These are phyloP conservation scores for Wickerhamomyces chaumierensis DNA, from an alignment of 805 yeast species.

Conservation along the genomic window DNA sequence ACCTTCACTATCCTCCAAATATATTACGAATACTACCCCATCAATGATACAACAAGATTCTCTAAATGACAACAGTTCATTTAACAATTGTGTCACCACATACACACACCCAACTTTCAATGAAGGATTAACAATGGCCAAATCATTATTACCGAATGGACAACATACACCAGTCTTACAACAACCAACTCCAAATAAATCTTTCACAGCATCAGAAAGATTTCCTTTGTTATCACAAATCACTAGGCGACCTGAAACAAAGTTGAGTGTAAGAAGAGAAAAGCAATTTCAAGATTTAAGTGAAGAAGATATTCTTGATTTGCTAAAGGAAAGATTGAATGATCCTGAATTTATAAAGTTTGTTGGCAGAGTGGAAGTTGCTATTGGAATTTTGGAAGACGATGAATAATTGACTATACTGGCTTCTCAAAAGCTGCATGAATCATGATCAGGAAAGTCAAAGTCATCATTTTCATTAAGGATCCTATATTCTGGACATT, in stretches of 20 bases:
- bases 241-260: not conserved
- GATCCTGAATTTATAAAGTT: conserved; percentile 15
- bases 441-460: too few relatives aligned
- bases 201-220: not conserved
- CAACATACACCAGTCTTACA: not conserved
- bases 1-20: too few relatives aligned
- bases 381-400: conserved; percentile 1
- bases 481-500: too few relatives aligned
- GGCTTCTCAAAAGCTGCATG: too few relatives aligned
- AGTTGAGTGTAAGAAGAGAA: not conserved
- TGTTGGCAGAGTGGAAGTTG: conserved; percentile 14
- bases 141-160: not conserved
- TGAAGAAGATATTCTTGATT: conserved; percentile 10
- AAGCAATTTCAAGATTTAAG: conserved; percentile 4
- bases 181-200: not conserved
- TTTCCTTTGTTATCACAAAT: not conserved
- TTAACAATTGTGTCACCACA: too few relatives aligned
- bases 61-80: too few relatives aligned
- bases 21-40: too few relatives aligned
- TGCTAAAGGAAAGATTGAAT: conserved; percentile 13
- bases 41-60: too few relatives aligned
- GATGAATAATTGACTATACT: not conserved
- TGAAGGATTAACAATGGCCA: too few relatives aligned
- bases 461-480: too few relatives aligned
- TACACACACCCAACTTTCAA: too few relatives aligned